Base-by-base conservation (phyloP, 345 rosid genomes). In the Tarenaya hassleriana region DNA sequence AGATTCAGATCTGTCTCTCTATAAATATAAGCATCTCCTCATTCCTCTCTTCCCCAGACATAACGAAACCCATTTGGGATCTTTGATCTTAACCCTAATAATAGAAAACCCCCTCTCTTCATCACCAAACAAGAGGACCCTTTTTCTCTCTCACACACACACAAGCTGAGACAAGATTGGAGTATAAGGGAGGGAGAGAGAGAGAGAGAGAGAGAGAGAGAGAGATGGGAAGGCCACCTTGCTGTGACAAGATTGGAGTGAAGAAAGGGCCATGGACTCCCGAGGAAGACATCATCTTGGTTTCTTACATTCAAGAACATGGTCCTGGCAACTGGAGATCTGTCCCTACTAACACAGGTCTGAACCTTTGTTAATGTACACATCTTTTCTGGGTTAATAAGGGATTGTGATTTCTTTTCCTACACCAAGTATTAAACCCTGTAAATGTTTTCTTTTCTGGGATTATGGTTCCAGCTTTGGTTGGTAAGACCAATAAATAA, bases 241-340 rank as follows among this genome's bases (percentile, higher is more conserved):
- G 94, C 63, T 88, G 98, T 62, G 95, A 92, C 16, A 92, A 82
- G 75, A 63, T 68, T 34, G 94, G 95, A 27, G 83, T 92, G 65
- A 92, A 88, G 79, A 92, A 92, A 79, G 98, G 98, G 15, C 96
- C 96, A 16, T 92, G 98, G 98, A 92, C 98, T 16, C 98, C 98
- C 3, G 98, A 92, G 65, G 98, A 92, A 74, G 98, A 92, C 58
- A 92, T 92, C 76, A 75, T 81, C 49, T 53, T 92, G 58, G 98
- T 92, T 57, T 81, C 96, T 56, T 79, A 92, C 54, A 85, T 92
- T 57, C 98, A 88, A 71, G 90, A 88, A 56, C 95, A 88, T 69
- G 98, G 98, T 17, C 90, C 98, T 45, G 98, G 95, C 8, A 92
- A 92, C 56, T 92, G 98, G 98, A 83, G 91, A 78, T 75, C 95